Percentiles rank a stretch among this genome's conserved stretches.
Evolutionary conservation across 2,329 filamentous ascomycete species (phyloP).

Genomic region (Chrysoporthe cubensis): DNA sequence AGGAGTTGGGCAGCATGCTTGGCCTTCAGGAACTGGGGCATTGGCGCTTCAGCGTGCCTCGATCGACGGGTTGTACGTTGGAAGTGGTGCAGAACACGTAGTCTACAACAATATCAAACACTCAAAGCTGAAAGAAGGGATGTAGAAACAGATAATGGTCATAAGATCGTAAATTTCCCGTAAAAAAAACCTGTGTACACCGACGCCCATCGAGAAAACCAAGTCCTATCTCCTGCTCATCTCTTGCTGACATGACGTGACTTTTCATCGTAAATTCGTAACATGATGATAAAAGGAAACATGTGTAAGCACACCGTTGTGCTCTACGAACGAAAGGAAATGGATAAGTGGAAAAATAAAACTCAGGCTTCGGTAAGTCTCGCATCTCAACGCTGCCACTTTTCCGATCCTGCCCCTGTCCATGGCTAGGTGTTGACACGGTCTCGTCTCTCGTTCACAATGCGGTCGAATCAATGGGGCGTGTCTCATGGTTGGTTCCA

Average conservation of each 20-base stretch:
- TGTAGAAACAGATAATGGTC: neutral
- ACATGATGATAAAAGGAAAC: neutral
- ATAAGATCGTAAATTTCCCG: constrained; percentile 3
- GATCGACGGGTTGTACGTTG: no score
- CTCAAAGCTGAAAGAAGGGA: neutral
- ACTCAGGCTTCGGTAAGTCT: neutral
- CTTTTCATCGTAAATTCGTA: constrained; percentile 14
- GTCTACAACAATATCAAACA: neutral
- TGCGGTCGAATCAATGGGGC: neutral
- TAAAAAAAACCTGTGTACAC: constrained; percentile 3
- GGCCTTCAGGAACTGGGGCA: no score
- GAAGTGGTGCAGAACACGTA: no score
- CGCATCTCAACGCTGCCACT: neutral
- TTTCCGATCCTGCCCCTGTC: neutral
- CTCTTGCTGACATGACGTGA: constrained; percentile 5
- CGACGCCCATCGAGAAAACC: constrained; percentile 5
- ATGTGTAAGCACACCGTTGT: neutral
- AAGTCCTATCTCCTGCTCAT: constrained; percentile 2
- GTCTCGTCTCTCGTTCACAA: neutral
- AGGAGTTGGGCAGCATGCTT: no score
- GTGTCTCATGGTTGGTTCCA: neutral
- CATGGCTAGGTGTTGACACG: neutral
- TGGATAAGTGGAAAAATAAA: neutral
- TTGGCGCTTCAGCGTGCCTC: no score
- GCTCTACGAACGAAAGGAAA: neutral